phyloP scores from a whole-genome alignment of 2,329 filamentous ascomycete genomes.

The Ophiocordyceps australis region DNA sequence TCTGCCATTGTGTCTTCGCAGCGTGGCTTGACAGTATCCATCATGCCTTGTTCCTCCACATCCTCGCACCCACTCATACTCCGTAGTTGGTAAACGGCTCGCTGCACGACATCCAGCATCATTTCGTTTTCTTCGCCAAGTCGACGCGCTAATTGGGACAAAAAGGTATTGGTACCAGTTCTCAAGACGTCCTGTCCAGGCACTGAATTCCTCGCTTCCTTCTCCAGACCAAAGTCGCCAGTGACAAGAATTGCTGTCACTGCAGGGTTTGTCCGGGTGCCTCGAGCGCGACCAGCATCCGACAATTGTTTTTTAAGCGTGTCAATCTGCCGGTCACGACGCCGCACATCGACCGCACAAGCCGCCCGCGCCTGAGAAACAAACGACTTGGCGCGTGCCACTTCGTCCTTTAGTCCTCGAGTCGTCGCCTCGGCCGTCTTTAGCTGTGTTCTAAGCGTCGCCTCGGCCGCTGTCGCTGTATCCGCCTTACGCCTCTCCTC shows the following conservation, averaged over 20 bases:
- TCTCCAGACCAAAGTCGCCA: slow-evolving; percentile 31
- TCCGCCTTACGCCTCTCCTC: slow-evolving; percentile 38
- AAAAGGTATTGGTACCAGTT: slow-evolving; percentile 78
- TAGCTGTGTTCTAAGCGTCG: slow-evolving; percentile 49
- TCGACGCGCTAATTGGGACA: slow-evolving; percentile 66
- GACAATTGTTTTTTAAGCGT: slow-evolving; percentile 73
- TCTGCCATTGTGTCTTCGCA: slow-evolving; percentile 54
- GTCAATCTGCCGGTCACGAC: slow-evolving; percentile 78
- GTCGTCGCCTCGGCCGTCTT: slow-evolving; percentile 56
- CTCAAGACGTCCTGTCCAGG: slow-evolving; percentile 48
- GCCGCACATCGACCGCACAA: slow-evolving; percentile 80
- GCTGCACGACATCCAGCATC: slow-evolving; percentile 52
- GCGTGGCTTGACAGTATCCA: slow-evolving; percentile 16
- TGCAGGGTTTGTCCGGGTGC: slow-evolving; percentile 32
- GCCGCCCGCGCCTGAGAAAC: slow-evolving; percentile 71
- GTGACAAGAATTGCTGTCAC: slow-evolving; percentile 39
- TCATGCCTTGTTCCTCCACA: slow-evolving; percentile 12
- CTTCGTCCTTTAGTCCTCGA: slow-evolving; percentile 68
- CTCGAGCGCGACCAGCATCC: slow-evolving; percentile 46
- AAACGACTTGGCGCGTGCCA: slow-evolving; percentile 58
- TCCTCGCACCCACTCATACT: slow-evolving; percentile 43
- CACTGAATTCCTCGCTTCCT: slow-evolving; percentile 13
- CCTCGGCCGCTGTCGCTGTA: slow-evolving; percentile 50
- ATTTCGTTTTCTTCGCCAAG: slow-evolving; percentile 87
- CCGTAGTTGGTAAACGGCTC: slow-evolving; percentile 52